These are phyloP conservation scores for Solanum tarapatanum DNA, from an alignment of 257 asterid species.

Conservation along the genomic window DNA sequence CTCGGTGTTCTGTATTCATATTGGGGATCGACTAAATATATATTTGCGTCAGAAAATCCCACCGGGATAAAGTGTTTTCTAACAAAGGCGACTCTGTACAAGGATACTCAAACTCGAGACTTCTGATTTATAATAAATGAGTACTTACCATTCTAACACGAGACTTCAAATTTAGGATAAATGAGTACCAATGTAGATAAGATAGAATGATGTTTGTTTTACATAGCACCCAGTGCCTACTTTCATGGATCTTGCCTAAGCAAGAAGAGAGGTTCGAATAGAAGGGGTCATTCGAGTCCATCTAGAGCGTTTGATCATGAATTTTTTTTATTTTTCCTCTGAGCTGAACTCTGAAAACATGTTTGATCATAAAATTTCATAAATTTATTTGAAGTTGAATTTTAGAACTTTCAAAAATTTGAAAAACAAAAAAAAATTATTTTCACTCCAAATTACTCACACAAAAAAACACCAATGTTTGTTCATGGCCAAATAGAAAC, in stretches of 20 bases:
- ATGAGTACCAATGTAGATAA: not conserved
- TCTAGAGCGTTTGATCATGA: not conserved
- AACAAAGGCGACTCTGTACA: too few relatives aligned
- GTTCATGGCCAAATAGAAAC: not conserved
- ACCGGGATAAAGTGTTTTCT: too few relatives aligned
- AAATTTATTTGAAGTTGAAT: not conserved
- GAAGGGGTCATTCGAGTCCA: not conserved
- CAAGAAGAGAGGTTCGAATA: not conserved
- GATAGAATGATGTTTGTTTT: not conserved
- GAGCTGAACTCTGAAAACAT: not conserved
- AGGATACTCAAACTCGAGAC: too few relatives aligned
- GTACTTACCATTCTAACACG: too few relatives aligned
- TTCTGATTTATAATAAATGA: too few relatives aligned
- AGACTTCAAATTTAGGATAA: too few relatives aligned
- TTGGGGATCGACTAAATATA: too few relatives aligned
- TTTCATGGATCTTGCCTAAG: not conserved
- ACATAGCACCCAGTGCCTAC: conserved; percentile 6
- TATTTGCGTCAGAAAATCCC: rapidly evolving
- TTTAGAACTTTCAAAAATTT: too few relatives aligned
- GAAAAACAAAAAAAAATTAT: too few relatives aligned
- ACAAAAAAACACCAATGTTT: not conserved
- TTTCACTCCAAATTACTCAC: not conserved
- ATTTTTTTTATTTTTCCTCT: rapidly evolving
- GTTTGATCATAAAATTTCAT: too few relatives aligned
- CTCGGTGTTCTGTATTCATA: too few relatives aligned